Conservation (phyloP, 2,329 filamentous ascomycete genomes). For the Sporothrix sp. region DNA sequence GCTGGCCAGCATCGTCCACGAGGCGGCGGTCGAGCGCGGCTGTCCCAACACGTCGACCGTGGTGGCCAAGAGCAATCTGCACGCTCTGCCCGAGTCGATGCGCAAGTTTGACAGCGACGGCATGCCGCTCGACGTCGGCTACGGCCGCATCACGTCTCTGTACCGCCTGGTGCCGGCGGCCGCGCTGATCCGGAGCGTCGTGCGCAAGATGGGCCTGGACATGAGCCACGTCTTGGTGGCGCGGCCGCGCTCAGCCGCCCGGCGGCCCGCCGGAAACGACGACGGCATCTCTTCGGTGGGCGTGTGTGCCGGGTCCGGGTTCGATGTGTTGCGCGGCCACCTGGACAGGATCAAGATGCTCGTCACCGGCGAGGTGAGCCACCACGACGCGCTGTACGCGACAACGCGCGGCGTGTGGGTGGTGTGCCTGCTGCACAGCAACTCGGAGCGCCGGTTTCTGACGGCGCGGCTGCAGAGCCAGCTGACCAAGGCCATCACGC, state of each 20-base stretch:
- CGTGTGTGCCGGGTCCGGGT: slow-evolving; percentile 84
- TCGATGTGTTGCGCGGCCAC: slow-evolving; percentile 59
- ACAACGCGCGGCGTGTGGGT: slow-evolving; percentile 77
- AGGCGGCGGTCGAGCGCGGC: background rate
- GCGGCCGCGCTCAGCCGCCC: slow-evolving; percentile 26
- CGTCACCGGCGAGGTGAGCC: slow-evolving; percentile 86
- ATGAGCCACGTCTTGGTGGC: slow-evolving; percentile 33
- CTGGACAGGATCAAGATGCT: slow-evolving; percentile 58
- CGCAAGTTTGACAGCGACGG: slow-evolving; percentile 25
- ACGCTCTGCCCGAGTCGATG: slow-evolving; percentile 26
- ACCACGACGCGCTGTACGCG: slow-evolving; percentile 82
- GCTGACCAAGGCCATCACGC: slow-evolving; percentile 50
- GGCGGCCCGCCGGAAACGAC: slow-evolving; percentile 19
- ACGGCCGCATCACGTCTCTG: slow-evolving; percentile 42
- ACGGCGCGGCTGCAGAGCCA: slow-evolving; percentile 57
- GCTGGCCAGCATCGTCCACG: slow-evolving; percentile 72
- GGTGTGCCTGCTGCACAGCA: slow-evolving; percentile 82
- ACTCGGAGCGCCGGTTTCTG: slow-evolving; percentile 81
- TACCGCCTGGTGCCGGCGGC: slow-evolving; percentile 29
- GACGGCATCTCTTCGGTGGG: slow-evolving; percentile 57
- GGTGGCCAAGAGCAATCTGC: slow-evolving; percentile 33
- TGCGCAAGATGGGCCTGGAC: slow-evolving; percentile 55
- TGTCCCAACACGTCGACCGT: slow-evolving; percentile 22
- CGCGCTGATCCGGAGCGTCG: slow-evolving; percentile 43
- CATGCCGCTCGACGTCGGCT: slow-evolving; percentile 31